Evolutionary conservation across 768 basidiomycete genomes (phyloP), one percentile per base, ranked within the genome.

Genomic region (Russula griseocarnosa): DNA sequence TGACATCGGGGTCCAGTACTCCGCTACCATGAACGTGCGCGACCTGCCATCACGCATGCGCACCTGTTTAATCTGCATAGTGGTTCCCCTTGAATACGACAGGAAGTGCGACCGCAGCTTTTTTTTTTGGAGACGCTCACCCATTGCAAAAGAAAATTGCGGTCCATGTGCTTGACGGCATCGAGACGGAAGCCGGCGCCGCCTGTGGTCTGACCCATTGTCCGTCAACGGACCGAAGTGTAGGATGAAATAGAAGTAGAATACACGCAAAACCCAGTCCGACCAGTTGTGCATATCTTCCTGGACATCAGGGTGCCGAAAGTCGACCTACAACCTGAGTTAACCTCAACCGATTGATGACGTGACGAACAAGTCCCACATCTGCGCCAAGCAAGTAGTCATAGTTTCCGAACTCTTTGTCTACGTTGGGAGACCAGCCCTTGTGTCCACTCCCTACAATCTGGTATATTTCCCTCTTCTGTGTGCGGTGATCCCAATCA

Each of bases 101-200:
- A 44, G 49, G 53, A 28, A 60, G 50, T 22, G 8, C 4, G 16
- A 46, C 0, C 10, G 14, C 22, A 24, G 7, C 3, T 40, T 32
- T 51, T 40, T 32, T 51, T 32, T 18, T 50, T 50, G 22, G 9
- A 9, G 9, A 26, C n/a, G 73, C 82, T 72, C 67, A 91, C 92
- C 76, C 90, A 92, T 40, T 81, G 78, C 3, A 82, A 70, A n/a
- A 89, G 74, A 69, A 92, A 92, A 26, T 76, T 75, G 61, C 81
- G 77, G 73, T 94, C 90, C 55, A 90, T 86, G 68, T 97, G 94
- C 73, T 96, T 97, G 67, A 94, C 89, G 20, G 94, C 94, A 71
- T 96, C 94, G 32, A 96, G 79, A 55, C 93, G 82, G 73, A 94
- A 93, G 14, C 94, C 94, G 36, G 75, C 74, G 13, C 83, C 86